These are phyloP conservation scores for Neostapfia colusana DNA, from an alignment of 176 grass and related monocot genomes.

Conservation along the genomic window DNA sequence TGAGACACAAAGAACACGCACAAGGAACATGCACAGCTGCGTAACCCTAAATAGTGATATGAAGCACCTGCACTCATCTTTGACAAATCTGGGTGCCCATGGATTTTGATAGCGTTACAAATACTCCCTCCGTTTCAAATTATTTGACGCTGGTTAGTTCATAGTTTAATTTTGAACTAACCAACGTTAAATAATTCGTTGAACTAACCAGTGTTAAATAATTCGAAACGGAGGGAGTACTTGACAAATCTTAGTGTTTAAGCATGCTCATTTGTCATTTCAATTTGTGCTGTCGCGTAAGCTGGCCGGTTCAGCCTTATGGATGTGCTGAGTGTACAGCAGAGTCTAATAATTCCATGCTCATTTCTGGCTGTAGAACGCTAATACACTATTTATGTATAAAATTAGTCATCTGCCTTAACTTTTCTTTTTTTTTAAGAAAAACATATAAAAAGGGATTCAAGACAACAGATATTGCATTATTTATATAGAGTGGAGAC, in stretches of 20 bases:
- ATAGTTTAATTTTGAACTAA: too few species aligned
- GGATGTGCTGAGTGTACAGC: neutral
- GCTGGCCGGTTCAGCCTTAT: neutral
- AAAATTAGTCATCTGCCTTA: neutral
- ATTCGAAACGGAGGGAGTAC: too few species aligned
- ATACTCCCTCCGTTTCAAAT: too few species aligned
- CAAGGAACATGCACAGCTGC: neutral
- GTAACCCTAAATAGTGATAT: neutral
- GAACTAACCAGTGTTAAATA: too few species aligned
- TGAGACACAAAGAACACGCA: neutral
- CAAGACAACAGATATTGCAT: slow-evolving; percentile 6
- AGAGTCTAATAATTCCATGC: neutral
- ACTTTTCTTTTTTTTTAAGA: too few species aligned
- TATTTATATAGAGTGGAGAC: slow-evolving; percentile 63
- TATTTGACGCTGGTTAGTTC: too few species aligned
- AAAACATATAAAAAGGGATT: neutral
- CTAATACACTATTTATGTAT: neutral
- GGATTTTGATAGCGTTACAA: neutral
- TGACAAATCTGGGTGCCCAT: neutral
- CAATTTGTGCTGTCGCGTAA: neutral
- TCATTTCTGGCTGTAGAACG: neutral
- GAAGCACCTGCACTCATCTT: neutral
- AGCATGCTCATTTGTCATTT: neutral
- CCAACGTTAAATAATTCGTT: too few species aligned
- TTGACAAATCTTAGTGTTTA: neutral